Evolutionary conservation across 495 filamentous ascomycete species (phyloP).

Genomic region (Aspergillus saccharolyticus): DNA sequence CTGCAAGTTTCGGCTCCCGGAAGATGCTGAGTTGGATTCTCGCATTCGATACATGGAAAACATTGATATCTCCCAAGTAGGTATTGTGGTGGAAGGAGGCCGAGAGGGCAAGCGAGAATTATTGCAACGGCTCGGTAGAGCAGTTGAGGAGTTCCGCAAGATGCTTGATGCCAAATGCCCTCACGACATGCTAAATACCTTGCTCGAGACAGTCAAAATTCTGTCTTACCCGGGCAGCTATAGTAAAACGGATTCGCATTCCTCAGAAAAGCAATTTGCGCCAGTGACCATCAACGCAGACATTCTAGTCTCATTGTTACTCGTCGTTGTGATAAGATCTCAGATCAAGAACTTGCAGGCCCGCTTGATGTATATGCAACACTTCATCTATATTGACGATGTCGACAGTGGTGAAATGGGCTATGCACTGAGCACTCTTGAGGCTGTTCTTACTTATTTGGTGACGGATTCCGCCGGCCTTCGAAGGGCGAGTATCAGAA

Average conservation of each 20-base stretch:
- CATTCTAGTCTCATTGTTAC: conserved; percentile 84
- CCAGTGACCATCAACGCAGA: conserved; percentile 90
- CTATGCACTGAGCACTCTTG: conserved; percentile 93
- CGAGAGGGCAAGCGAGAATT: conserved; percentile 67
- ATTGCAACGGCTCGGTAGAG: conserved; percentile 62
- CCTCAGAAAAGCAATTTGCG: conserved; percentile 55
- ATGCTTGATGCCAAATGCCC: conserved; percentile 79
- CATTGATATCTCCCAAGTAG: conserved; percentile 91
- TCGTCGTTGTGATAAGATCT: conserved; percentile 89
- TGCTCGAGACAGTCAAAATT: conserved; percentile 81
- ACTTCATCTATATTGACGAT: conserved; percentile 95
- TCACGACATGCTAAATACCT: conserved; percentile 88
- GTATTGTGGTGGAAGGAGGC: conserved; percentile 74
- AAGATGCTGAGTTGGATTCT: conserved; percentile 86
- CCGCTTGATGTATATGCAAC: conserved; percentile 83
- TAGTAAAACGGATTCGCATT: conserved; percentile 26
- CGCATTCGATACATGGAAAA: conserved; percentile 89
- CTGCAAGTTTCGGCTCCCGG: conserved; percentile 66
- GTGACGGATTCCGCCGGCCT: conserved; percentile 75
- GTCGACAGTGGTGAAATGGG: conserved; percentile 96
- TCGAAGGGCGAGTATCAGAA: conserved; percentile 76
- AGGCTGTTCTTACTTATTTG: conserved; percentile 91
- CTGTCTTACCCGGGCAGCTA: conserved; percentile 55
- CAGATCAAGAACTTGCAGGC: conserved; percentile 86
- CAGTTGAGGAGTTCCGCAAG: conserved; percentile 85